Conservation (phyloP, 1,284 basidiomycete genomes). For the Melampsora americana region DNA sequence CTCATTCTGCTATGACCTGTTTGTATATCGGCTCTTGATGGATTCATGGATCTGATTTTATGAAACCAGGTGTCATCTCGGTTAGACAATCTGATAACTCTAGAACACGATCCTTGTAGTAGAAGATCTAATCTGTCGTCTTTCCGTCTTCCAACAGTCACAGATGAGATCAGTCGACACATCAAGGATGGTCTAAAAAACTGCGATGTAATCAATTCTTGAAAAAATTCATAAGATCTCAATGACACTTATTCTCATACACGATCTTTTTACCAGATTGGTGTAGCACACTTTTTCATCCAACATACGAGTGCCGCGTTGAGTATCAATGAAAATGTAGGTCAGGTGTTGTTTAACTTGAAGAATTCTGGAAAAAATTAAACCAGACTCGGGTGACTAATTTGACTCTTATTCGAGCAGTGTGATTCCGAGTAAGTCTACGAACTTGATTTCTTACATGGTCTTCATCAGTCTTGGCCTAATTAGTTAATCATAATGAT, state of each 20-base stretch:
- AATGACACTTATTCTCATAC: not conserved
- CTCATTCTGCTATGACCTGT: not conserved
- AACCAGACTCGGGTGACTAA: not conserved
- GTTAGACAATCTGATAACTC: conserved; percentile 2
- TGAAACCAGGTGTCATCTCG: conserved; percentile 34
- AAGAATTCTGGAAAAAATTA: not conserved
- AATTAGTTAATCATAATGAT: not conserved
- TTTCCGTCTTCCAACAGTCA: conserved; percentile 11
- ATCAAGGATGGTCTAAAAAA: conserved; percentile 43
- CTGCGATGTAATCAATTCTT: conserved; percentile 26
- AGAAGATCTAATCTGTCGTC: not conserved
- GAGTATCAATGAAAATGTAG: conserved; percentile 53
- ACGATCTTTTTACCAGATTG: conserved; percentile 32
- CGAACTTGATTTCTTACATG: not conserved
- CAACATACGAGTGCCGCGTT: conserved; percentile 54
- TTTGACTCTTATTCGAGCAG: conserved; percentile 9
- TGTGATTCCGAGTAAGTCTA: conserved; percentile 41
- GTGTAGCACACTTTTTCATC: conserved; percentile 50
- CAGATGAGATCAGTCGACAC: conserved; percentile 34
- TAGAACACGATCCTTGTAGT: not conserved
- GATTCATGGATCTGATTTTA: not conserved
- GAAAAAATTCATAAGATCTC: not conserved
- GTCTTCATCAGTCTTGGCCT: not conserved
- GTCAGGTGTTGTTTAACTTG: not conserved
- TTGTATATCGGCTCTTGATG: not conserved